Conservation (phyloP, 176 grass and related monocot species). For the Melocanna baccifera region DNA sequence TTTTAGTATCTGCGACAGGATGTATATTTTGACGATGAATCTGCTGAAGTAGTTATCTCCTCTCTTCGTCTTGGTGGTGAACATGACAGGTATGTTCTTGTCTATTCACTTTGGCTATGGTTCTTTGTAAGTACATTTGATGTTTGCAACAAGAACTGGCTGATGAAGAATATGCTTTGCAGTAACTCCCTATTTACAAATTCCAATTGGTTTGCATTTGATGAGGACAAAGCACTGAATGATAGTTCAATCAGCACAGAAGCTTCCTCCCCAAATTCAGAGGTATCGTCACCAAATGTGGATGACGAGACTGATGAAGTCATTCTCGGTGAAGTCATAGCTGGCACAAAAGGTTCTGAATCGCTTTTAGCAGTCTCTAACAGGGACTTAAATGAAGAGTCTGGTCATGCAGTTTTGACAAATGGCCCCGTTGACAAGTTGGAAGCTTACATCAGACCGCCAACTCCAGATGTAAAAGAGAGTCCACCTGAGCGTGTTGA, state of each 20-base stretch:
- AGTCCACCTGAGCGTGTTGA: conserved; percentile 38
- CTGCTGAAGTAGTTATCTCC: conserved; percentile 90
- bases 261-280: conserved; percentile 56
- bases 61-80: conserved; percentile 76
- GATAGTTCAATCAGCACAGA: conserved; percentile 25
- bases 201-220: conserved; percentile 95
- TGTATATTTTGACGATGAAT: conserved; percentile 98
- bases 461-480: conserved; percentile 50
- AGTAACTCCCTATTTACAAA: conserved; percentile 87
- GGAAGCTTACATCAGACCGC: conserved; percentile 44
- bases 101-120: conserved; percentile 14
- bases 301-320: conserved; percentile 41
- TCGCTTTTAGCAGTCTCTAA: neutral
- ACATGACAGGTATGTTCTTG: conserved; percentile 61
- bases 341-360: conserved; percentile 30
- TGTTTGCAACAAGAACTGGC: conserved; percentile 1
- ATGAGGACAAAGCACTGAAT: conserved; percentile 53
- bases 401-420: conserved; percentile 12
- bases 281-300: conserved; percentile 30
- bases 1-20: conserved; percentile 52
- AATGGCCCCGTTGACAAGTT: conserved; percentile 15
- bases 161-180: conserved; percentile 47
- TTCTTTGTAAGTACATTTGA: conserved; percentile 10
- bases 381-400: conserved; percentile 21
- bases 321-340: conserved; percentile 37